A percentile compares a stretch with the other conserved stretches of the same genome.
phyloP scores from a whole-genome alignment of 1,284 basidiomycete species.

The Ceratobasidium papillatum region DNA sequence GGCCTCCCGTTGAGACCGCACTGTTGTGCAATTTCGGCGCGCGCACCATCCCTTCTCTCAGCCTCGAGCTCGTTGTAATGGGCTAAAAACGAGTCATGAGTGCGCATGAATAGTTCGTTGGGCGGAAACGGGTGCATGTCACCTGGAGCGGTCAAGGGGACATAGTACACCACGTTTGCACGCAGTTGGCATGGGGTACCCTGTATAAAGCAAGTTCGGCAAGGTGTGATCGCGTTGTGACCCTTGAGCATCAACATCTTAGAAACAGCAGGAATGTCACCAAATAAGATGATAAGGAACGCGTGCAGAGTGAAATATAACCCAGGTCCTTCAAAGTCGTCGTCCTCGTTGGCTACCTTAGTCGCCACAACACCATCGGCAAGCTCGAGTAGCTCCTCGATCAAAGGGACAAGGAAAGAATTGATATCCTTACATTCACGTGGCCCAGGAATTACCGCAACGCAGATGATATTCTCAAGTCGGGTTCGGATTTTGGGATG shows the following conservation, averaged over 20 bases:
- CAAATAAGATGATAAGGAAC: conserved; percentile 1
- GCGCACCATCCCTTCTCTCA: not conserved
- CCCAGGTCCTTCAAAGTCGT: not conserved
- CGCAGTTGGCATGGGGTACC: conserved; percentile 29
- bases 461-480: not conserved
- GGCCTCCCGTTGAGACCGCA: conserved; percentile 32
- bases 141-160: conserved; percentile 27
- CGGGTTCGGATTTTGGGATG: not conserved
- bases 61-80: not conserved
- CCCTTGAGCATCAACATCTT: conserved; percentile 5
- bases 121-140: not conserved
- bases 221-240: conserved; percentile 4
- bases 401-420: not conserved
- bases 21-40: not conserved
- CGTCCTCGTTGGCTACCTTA: not conserved
- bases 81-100: conserved; percentile 17
- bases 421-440: not conserved
- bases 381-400: not conserved
- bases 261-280: conserved; percentile 7
- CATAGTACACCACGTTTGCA: conserved; percentile 10
- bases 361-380: not conserved
- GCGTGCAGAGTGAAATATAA: not conserved
- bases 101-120: conserved; percentile 27
- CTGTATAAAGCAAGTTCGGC: not conserved
- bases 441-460: conserved; percentile 11